These are phyloP conservation scores for Hypoxylon fuscum DNA, from an alignment of 495 filamentous ascomycete genomes.

Conservation along the genomic window DNA sequence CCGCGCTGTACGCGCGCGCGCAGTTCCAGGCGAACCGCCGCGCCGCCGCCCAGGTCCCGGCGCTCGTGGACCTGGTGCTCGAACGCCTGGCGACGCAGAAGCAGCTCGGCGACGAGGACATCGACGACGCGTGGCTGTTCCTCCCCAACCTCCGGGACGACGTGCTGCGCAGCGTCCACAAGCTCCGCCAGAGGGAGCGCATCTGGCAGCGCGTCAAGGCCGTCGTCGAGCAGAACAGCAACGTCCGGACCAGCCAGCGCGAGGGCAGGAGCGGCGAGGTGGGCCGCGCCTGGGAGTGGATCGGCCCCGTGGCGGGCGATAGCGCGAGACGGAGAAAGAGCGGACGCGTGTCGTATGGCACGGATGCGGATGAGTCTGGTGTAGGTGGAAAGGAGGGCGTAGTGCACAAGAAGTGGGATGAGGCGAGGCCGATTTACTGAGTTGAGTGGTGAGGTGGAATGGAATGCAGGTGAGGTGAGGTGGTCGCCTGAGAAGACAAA, in stretches of 20 bases:
- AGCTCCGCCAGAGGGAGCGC: constrained; percentile 72
- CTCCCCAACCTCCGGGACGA: constrained; percentile 92
- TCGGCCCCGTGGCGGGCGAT: constrained; percentile 68
- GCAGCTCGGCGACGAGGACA: constrained; percentile 73
- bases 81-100: constrained; percentile 85
- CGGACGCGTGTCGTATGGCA: constrained; percentile 57
- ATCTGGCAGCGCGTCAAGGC: constrained; percentile 83
- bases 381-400: constrained; percentile 40
- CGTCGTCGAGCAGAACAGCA: constrained; percentile 92
- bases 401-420: constrained; percentile 63
- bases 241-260: constrained; percentile 84
- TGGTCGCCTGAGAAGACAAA: no score
- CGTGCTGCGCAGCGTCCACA: constrained; percentile 84
- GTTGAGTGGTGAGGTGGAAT: no score
- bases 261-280: constrained; percentile 88
- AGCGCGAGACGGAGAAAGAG: constrained; percentile 60
- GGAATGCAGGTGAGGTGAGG: not conserved
- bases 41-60: constrained; percentile 76
- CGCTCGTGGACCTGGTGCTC: constrained; percentile 80
- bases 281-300: constrained; percentile 94
- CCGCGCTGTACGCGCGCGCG: constrained; percentile 65
- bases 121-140: constrained; percentile 78
- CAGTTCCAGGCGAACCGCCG: constrained; percentile 64
- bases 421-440: constrained; percentile 49
- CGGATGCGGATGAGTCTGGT: constrained; percentile 49